These are phyloP conservation scores for Aspergillus viridinutans DNA, from an alignment of 2,329 filamentous ascomycete species.

Conservation along the genomic window DNA sequence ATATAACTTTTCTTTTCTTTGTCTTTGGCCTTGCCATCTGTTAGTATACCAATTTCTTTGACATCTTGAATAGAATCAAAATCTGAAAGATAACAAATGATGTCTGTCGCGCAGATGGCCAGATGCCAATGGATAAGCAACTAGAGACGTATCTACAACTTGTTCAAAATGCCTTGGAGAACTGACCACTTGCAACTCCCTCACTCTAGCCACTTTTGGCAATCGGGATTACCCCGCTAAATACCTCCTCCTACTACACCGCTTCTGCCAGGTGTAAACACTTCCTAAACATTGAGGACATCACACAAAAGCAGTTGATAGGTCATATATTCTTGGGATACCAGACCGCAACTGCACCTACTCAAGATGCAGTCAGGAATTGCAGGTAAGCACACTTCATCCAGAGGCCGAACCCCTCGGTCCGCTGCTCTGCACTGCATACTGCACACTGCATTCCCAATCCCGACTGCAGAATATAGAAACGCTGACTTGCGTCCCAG, in stretches of 20 bases:
- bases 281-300: conserved; percentile 4
- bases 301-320: conserved; percentile 3
- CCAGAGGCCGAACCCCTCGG: not conserved
- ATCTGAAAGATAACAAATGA: not conserved
- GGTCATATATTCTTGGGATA: conserved; percentile 5
- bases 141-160: not conserved
- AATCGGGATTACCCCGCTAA: conserved; percentile 10
- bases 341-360: conserved; percentile 12
- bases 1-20: conserved; percentile 15
- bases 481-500: conserved; percentile 19
- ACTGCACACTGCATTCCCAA: conserved; percentile 4
- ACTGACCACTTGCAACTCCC: not conserved
- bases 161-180: not conserved
- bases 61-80: conserved; percentile 3
- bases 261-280: conserved; percentile 24
- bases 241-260: conserved; percentile 15
- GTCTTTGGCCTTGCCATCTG: conserved; percentile 6
- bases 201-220: not conserved
- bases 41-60: conserved; percentile 7
- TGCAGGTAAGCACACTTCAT: conserved; percentile 31
- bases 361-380: conserved; percentile 48
- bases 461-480: not conserved
- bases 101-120: not conserved
- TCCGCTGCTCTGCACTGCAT: not conserved
- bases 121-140: not conserved